Evolutionary conservation across 148 eudicot species (phyloP), one percentile per base, ranked within the genome.

Genomic region (Rhododendron williamsianum): DNA sequence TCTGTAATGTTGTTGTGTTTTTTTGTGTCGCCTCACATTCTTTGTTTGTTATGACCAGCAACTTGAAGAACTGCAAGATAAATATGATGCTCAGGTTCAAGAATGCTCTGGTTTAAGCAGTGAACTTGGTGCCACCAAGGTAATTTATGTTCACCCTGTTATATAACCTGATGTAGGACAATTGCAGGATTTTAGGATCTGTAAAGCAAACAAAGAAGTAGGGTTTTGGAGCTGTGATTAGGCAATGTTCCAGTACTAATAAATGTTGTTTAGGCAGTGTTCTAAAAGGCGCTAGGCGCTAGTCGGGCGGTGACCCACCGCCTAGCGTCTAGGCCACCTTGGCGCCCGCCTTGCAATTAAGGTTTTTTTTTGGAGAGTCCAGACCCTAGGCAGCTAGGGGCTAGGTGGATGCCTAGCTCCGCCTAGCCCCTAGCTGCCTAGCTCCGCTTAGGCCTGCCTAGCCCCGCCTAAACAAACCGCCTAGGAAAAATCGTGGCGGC

Each of bases 121-220:
- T 81, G 92, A 90, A 86, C 95, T 95, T 85, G 93, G 89, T 81
- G 86, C 93, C 10, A 90, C 93, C 15, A 86, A 92, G 89, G 94
- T 91, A 80, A 78, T 85, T 84, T 60, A 6, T 74, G 3, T 35
- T 79, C 43, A n/a, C 33, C 2, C 4, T 54, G 27, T 33, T 52
- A 9, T 18, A 71, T 30, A 51, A 15, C 33, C 35, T 65, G 72
- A 65, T 65, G 33, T 2, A 65, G 33, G 72, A 65, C 72, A n/a
- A 65, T 65, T 25, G 27, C 33, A n/a, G 72, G 72, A 65, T 65
- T 65, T 65, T 25, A n/a, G 33, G 30, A 25, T 23, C 25, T 65
- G 33, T n/a, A 65, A 58, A n/a, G 33, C 33, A 65, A 65, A n/a
- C 72, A 65, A 65, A n/a, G 3, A 65, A n/a, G 27, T 63, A 63